Evolutionary conservation across 106 monocot genomes (phyloP), one percentile per base, ranked within the genome.

Genomic region (Hemerocallis citrina): DNA sequence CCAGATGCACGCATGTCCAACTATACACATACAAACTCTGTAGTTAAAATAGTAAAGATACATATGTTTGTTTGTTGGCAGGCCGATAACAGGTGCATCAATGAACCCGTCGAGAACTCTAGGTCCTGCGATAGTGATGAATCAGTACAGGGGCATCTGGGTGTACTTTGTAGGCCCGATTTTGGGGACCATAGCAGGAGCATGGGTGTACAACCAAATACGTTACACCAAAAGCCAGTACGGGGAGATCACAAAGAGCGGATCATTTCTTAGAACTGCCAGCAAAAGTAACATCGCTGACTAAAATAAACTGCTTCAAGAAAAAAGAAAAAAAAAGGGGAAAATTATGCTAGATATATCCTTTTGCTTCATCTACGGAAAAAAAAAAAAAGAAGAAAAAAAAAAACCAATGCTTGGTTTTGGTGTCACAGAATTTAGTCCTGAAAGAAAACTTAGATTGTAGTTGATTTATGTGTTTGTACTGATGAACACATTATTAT

Each of bases 101-200:
- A 92, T 92, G 92, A 92, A 92, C 54, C 92, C 92, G 14, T 86
- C 92, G 12, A 80, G 92, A 61, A 80, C 62, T 25, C 40, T 87
- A 3, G 92, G 92, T 3, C 92, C 92, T 3, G 92, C 83, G 22
- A 80, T 92, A 22, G 63, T 87, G 4, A 56, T 34, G 16, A 40
- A 50, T 64, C 62, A 44, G 17, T 92, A 80, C 56, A 39, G 78
- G 57, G 69, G 72, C 20, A 80, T 92, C 28, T 87, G 92, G 92
- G 80, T 92, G 33, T 92, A 92, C 75, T 67, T 92, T 1, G 69
- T 78, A 2, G 92, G 82, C 0, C 80, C 86, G 0, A 62, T 73
- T 8, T 27, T 42, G 7, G 92, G 86, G 30, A 59, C 78, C 3
- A 68, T 92, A 16, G 55, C 61, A 1, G 92, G 92, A 4, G 86